These are phyloP conservation scores for Pyrrhoderma noxium DNA, from an alignment of 1,284 basidiomycete species.

Conservation along the genomic window DNA sequence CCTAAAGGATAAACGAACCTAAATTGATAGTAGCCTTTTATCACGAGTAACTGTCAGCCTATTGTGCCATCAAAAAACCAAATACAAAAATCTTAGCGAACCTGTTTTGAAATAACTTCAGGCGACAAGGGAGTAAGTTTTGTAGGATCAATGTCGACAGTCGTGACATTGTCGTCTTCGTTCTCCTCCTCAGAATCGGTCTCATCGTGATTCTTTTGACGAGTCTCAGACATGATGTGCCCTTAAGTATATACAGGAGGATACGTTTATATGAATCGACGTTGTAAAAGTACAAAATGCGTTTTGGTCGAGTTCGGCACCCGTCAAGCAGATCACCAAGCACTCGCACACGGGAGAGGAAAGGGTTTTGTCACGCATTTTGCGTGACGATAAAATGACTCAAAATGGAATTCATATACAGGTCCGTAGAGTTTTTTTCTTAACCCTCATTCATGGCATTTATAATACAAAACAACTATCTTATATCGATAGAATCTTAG, in stretches of 20 bases:
- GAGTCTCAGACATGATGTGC: constrained; percentile 36
- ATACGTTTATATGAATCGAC: neutral
- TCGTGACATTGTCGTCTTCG: constrained; percentile 47
- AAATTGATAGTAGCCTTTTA: constrained; percentile 77
- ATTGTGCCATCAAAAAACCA: neutral
- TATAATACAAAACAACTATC: too few relatives aligned
- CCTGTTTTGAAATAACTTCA: constrained; percentile 97
- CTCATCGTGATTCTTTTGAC: constrained; percentile 53
- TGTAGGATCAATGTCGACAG: constrained; percentile 67
- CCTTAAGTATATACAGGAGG: neutral
- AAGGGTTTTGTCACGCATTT: too few relatives aligned
- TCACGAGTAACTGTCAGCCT: neutral
- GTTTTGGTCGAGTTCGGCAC: too few relatives aligned
- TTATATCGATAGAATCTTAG: too few relatives aligned
- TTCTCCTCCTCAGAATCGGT: constrained; percentile 64
- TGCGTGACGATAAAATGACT: too few relatives aligned
- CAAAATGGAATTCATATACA: too few relatives aligned
- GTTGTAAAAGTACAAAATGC: too few relatives aligned
- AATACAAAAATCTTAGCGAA: constrained; percentile 33
- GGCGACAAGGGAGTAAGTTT: constrained; percentile 88
- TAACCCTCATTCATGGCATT: too few relatives aligned
- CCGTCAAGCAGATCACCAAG: too few relatives aligned
- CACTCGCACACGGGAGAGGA: too few relatives aligned
- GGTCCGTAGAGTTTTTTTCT: too few relatives aligned
- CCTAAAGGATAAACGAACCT: constrained; percentile 36